Evolutionary conservation across 2,329 filamentous ascomycete species (phyloP).

Genomic region (Penicillium sp.): DNA sequence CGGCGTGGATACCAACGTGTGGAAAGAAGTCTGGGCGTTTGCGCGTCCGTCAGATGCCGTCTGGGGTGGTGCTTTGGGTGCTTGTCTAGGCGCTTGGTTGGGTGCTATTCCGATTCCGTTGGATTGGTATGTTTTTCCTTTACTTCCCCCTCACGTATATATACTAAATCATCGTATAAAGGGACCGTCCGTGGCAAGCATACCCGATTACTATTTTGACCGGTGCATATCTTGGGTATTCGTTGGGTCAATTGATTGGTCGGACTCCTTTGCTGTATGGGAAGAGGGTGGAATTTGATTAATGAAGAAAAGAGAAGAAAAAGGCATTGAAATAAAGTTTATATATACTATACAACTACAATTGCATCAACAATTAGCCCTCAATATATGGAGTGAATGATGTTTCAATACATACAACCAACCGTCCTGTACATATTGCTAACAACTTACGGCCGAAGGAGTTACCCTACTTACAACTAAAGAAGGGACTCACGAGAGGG

Average conservation of each 20-base stretch:
- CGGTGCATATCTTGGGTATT: conserved; percentile 76
- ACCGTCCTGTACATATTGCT: too few relatives aligned
- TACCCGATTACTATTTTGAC: conserved; percentile 91
- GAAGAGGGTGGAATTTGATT: conserved; percentile 15
- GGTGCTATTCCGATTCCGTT: conserved; percentile 92
- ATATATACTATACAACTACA: neutral
- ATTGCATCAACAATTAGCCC: neutral
- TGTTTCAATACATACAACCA: too few relatives aligned
- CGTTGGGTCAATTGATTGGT: conserved; percentile 50
- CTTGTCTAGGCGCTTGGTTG: conserved; percentile 78
- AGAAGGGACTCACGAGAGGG: too few relatives aligned
- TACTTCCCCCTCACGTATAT: neutral
- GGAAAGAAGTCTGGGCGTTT: conserved; percentile 66
- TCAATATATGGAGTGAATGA: too few relatives aligned
- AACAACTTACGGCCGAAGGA: too few relatives aligned
- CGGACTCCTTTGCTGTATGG: conserved; percentile 23
- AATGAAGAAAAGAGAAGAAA: neutral
- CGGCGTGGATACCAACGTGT: conserved; percentile 68
- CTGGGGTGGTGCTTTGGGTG: conserved; percentile 77
- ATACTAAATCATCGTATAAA: conserved; percentile 22
- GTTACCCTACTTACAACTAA: too few relatives aligned
- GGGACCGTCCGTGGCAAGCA: conserved; percentile 96
- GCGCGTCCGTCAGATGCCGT: conserved; percentile 75
- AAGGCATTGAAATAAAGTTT: neutral
- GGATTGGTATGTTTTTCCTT: conserved; percentile 63